Evolutionary conservation across 495 filamentous ascomycete genomes (phyloP), one percentile per base, ranked within the genome.

Genomic region (Aspergillus kassunensis): DNA sequence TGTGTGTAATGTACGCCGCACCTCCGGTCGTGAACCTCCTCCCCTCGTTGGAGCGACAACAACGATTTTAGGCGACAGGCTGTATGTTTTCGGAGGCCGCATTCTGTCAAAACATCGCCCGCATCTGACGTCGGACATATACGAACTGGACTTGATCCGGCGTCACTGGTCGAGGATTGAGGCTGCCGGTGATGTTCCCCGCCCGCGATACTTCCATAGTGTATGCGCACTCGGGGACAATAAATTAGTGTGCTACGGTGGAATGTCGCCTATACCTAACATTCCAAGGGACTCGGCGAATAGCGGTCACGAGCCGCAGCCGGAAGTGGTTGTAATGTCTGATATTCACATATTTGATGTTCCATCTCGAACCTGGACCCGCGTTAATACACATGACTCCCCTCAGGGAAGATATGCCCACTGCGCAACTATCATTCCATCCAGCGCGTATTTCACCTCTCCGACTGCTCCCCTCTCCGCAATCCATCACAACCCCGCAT

Each of bases 331-430:
- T 5, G 93, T 98, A 48, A 96, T 97, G 90, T 95, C 91, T 8
- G 93, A 98, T 74, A 91, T 98, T 48, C 89, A 97, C 66, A 90
- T 98, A 6, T 97, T 87, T 61, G 93, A 98, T 64, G 89, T 93
- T n/a, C 78, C 81, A 6, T 85, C 88, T 0, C 84, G 79, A 56
- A 85, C 81, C 27, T 98, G 93, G 93, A 91, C 86, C 34, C 89
- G 81, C 25, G 84, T 98, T 45, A 80, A 86, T 10, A 83, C 89
- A 0, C 73, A 78, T 42, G 89, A 97, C 46, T 80, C 90, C 0
- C 95, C 95, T 0, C 90, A 96, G 68, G 93, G 93, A 27, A 83
- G 93, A 46, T 98, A 98, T 70, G 93, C 93, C 4, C 93, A 98
- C 66, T 98, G 93, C 62, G 93, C 95, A 1, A 89, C 90, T 10